Evolutionary conservation across 331 rosid genomes (phyloP).

Genomic region (Saraca asoca): DNA sequence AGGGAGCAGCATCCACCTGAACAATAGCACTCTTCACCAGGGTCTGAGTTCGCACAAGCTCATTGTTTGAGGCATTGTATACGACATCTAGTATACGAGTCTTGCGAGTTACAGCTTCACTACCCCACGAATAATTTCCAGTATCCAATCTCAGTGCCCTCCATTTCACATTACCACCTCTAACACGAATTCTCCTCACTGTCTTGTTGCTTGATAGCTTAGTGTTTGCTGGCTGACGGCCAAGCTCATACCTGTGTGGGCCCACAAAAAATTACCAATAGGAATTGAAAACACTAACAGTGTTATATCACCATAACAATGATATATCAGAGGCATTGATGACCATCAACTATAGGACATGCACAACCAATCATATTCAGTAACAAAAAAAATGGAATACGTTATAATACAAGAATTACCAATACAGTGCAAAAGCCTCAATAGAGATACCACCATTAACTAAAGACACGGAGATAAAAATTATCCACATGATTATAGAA

Average conservation of each 20-base stretch:
- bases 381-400: too few relatives aligned
- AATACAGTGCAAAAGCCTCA: too few relatives aligned
- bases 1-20: conserved; percentile 64
- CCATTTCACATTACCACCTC: conserved; percentile 64
- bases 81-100: conserved; percentile 56
- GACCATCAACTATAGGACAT: not conserved
- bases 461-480: not conserved
- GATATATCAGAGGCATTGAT: too few relatives aligned
- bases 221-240: conserved; percentile 58
- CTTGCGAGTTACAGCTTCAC: conserved; percentile 55
- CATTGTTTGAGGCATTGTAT: conserved; percentile 62
- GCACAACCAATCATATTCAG: not conserved
- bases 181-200: conserved; percentile 50
- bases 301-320: not conserved
- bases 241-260: conserved; percentile 53
- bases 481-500: not conserved
- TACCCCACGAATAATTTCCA: conserved; percentile 55
- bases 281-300: not conserved
- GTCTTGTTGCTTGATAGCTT: conserved; percentile 59
- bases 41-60: conserved; percentile 58
- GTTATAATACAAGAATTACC: too few relatives aligned
- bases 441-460: too few relatives aligned
- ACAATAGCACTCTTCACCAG: conserved; percentile 56
- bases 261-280: not conserved
- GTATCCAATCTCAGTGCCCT: conserved; percentile 60